These are phyloP conservation scores for Fragilaria radians DNA, from an alignment of 108 stramenopile genomes.

Conservation along the genomic window DNA sequence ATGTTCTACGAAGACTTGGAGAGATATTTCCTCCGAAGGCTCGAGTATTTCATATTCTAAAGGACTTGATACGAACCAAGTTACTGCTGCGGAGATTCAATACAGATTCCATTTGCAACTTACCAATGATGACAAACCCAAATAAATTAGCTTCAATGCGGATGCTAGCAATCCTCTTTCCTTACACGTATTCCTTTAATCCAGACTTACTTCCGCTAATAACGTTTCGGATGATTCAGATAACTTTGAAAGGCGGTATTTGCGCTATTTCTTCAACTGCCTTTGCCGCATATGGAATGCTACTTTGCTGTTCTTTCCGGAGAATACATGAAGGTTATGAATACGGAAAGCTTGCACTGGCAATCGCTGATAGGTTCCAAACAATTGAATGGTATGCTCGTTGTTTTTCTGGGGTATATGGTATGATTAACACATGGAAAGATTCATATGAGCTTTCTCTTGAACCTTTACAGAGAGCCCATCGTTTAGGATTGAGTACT, in stretches of 20 bases:
- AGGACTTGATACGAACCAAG: slow-evolving; percentile 12
- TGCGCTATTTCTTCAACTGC: slow-evolving; percentile 19
- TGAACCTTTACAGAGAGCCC: slow-evolving; percentile 15
- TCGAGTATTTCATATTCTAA: background rate
- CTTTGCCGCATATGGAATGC: slow-evolving; percentile 30
- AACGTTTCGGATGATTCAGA: slow-evolving; percentile 31
- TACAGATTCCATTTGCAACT: slow-evolving; percentile 8
- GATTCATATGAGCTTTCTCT: slow-evolving; percentile 10
- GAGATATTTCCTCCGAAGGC: slow-evolving; percentile 18
- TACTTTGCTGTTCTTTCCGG: slow-evolving; percentile 17
- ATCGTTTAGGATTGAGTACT: slow-evolving; percentile 18
- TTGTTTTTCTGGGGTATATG: slow-evolving; percentile 19
- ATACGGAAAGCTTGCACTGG: slow-evolving; percentile 35
- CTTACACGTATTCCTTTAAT: slow-evolving; percentile 11
- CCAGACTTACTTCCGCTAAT: slow-evolving; percentile 17
- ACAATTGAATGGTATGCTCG: slow-evolving; percentile 21
- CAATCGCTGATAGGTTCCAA: slow-evolving; percentile 12
- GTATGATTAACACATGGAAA: slow-evolving; percentile 6
- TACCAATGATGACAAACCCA: too few species aligned
- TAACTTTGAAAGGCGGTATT: slow-evolving; percentile 22
- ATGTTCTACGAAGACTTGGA: slow-evolving; percentile 22
- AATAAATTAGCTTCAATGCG: slow-evolving; percentile 39
- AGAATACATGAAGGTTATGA: slow-evolving; percentile 40
- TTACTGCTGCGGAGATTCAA: slow-evolving; percentile 10
- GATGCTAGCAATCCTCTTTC: slow-evolving; percentile 24